Percentiles rank a stretch among this genome's conserved stretches.
Conservation (phyloP, 1,284 basidiomycete genomes). For the Pseudozyma thailandica region DNA sequence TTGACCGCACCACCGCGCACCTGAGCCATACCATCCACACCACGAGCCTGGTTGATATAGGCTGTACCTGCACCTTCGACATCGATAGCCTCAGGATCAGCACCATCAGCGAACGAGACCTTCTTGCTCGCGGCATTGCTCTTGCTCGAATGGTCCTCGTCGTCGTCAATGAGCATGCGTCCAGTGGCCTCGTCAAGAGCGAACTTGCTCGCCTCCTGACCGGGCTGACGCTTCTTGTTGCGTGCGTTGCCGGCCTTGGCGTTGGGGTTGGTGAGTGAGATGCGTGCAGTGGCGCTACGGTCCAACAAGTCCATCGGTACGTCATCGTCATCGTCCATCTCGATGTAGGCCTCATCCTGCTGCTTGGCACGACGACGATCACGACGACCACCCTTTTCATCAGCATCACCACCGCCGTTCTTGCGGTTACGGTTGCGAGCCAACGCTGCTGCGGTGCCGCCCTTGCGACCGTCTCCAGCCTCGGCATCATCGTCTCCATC, state of each 20-base stretch:
- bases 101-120: conserved; percentile 64
- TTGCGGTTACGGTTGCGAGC: conserved; percentile 37
- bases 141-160: conserved; percentile 24
- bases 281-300: conserved; percentile 69
- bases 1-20: conserved; percentile 81
- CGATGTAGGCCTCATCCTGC: conserved; percentile 73
- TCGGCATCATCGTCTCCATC: conserved; percentile 50
- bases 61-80: conserved; percentile 74
- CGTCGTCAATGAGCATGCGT: conserved; percentile 84
- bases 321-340: conserved; percentile 80
- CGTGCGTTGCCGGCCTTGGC: conserved; percentile 24
- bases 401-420: conserved; percentile 33
- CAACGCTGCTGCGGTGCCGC: conserved; percentile 36
- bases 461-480: conserved; percentile 25
- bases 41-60: conserved; percentile 83
- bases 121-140: conserved; percentile 23
- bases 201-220: conserved; percentile 86
- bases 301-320: conserved; percentile 95
- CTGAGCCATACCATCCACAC: conserved; percentile 87
- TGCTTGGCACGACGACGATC: conserved; percentile 49
- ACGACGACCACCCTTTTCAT: conserved; percentile 14
- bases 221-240: conserved; percentile 71
- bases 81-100: conserved; percentile 73
- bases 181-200: conserved; percentile 86
- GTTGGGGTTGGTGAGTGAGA: conserved; percentile 38